A percentile compares a stretch with the other conserved stretches of the same genome.
Evolutionary conservation across 78 protist genomes (phyloP).

Genomic region (Salpingoeca rosetta): DNA sequence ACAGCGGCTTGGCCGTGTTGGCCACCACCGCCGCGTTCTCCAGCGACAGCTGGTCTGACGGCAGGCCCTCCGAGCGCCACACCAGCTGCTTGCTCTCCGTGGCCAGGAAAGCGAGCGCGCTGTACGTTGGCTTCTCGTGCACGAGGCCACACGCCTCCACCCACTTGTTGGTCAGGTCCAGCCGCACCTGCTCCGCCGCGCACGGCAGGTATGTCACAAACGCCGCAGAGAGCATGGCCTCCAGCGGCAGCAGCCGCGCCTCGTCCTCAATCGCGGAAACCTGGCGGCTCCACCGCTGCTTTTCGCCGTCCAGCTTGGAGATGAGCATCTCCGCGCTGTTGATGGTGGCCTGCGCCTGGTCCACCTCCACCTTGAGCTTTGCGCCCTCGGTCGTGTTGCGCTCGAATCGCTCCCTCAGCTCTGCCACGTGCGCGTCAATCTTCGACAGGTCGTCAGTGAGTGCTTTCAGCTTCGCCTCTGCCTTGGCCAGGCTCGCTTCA

Average conservation of each 20-base stretch:
- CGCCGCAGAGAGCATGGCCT: conserved; percentile 39
- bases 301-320: conserved; percentile 63
- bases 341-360: conserved; percentile 26
- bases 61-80: conserved; percentile 71
- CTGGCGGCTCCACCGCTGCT: conserved; percentile 53
- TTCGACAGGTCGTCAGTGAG: conserved; percentile 18
- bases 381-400: conserved; percentile 52
- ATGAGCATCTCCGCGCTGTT: conserved; percentile 46
- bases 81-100: conserved; percentile 50
- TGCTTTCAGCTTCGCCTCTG: conserved; percentile 5
- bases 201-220: conserved; percentile 48
- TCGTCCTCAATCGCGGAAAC: neutral
- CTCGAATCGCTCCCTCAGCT: conserved; percentile 35
- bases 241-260: conserved; percentile 1
- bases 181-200: conserved; percentile 46
- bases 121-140: too few relatives aligned
- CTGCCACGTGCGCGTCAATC: conserved; percentile 43
- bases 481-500: neutral
- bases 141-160: too few relatives aligned
- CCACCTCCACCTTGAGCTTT: conserved; percentile 20
- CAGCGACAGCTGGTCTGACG: conserved; percentile 55
- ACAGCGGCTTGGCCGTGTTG: too few relatives aligned
- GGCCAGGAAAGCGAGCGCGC: conserved; percentile 23
- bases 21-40: conserved; percentile 61
- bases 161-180: neutral